phyloP scores from a whole-genome alignment of 1,284 basidiomycete genomes.

The Hemileia vastatrix region DNA sequence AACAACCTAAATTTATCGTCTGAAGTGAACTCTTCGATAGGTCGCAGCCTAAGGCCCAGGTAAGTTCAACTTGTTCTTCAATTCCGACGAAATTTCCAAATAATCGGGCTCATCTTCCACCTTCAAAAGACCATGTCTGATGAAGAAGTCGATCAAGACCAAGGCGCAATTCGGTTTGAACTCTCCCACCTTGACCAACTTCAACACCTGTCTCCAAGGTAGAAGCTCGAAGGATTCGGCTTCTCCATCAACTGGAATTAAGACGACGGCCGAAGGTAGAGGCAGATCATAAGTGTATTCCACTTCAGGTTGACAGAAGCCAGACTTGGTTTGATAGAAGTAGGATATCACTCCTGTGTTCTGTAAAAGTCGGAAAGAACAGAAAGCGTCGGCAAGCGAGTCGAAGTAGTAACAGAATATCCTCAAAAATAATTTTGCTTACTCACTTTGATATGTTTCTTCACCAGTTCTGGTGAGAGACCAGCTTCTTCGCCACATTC shows the following conservation, averaged over 20 bases:
- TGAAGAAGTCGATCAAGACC: conserved; percentile 71
- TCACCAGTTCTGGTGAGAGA: conserved; percentile 56
- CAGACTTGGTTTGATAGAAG: conserved; percentile 55
- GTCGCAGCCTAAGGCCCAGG: conserved; percentile 25
- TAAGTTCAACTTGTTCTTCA: conserved; percentile 57
- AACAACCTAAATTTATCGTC: no score
- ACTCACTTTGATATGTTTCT: conserved; percentile 55
- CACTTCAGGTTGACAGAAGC: conserved; percentile 67
- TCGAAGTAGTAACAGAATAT: conserved; percentile 48
- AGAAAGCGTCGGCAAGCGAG: neutral
- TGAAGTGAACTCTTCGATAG: no score
- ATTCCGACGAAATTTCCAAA: conserved; percentile 59
- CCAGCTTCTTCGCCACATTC: conserved; percentile 89
- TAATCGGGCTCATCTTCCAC: conserved; percentile 67
- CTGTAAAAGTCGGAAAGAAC: conserved; percentile 24
- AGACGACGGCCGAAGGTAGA: conserved; percentile 55
- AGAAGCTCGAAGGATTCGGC: conserved; percentile 70
- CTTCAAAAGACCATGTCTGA: conserved; percentile 64
- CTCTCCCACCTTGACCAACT: no score
- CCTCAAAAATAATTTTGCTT: conserved; percentile 60
- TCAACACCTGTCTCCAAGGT: no score
- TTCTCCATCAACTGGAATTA: conserved; percentile 75
- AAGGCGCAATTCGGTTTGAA: conserved; percentile 81
- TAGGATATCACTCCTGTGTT: conserved; percentile 46
- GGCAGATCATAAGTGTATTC: conserved; percentile 68